Evolutionary conservation across 495 filamentous ascomycete genomes (phyloP).

Genomic region (Astrothelium macrocarpum): DNA sequence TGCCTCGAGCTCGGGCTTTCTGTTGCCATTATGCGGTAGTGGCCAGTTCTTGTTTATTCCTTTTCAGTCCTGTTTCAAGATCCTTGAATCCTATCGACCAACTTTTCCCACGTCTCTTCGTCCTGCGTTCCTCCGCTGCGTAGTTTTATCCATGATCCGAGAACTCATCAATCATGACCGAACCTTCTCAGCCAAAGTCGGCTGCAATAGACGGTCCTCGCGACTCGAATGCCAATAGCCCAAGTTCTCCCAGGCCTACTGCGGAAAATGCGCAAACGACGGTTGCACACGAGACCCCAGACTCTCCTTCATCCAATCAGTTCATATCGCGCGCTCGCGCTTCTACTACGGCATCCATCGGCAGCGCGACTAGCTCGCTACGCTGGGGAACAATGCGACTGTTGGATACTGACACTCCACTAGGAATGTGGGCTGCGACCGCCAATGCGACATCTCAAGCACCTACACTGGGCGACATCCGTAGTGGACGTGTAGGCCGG

Average conservation of each 20-base stretch:
- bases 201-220: not conserved
- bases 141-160: not conserved
- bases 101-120: not conserved
- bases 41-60: not conserved
- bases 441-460: conserved; percentile 34
- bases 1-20: not conserved
- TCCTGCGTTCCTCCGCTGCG: not conserved
- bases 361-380: conserved; percentile 23
- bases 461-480: conserved; percentile 36
- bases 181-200: not conserved
- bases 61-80: not conserved
- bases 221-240: not conserved
- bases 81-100: not conserved
- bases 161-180: not conserved
- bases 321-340: conserved; percentile 13
- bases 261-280: not conserved
- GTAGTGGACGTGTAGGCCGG: conserved; percentile 32
- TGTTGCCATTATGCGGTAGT: not conserved
- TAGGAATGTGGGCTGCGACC: conserved; percentile 46
- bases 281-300: not conserved
- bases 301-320: not conserved
- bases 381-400: conserved; percentile 40
- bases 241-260: not conserved
- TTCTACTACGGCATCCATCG: conserved; percentile 22
- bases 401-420: conserved; percentile 39